A percentile compares a stretch with the other conserved stretches of the same genome.
Conservation (phyloP, 345 rosid genomes). For the Balakata baccata region DNA sequence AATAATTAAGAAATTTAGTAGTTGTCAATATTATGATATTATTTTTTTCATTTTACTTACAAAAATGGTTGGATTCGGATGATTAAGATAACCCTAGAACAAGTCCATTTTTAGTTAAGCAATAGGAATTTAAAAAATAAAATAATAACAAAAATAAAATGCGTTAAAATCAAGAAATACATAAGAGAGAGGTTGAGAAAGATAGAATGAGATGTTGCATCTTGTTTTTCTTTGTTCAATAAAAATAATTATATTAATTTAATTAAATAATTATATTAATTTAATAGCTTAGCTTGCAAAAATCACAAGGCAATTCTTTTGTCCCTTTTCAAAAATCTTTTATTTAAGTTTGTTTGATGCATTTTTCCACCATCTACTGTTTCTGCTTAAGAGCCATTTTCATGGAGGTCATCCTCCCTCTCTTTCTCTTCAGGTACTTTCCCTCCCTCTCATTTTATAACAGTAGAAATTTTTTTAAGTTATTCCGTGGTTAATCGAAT, state of each 20-base stretch:
- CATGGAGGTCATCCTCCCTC: constrained; percentile 17
- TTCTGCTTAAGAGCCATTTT: constrained; percentile 32
- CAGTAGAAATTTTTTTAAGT: too few species aligned
- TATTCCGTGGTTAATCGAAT: too few species aligned
- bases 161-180: constrained; percentile 45
- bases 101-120: neutral
- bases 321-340: neutral
- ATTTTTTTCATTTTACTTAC: too few species aligned
- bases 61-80: too few species aligned
- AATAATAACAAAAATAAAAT: constrained; percentile 5
- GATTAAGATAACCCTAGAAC: neutral
- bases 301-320: constrained; percentile 26
- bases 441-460: neutral
- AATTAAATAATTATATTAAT: constrained; percentile 18
- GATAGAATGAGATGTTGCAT: constrained; percentile 41
- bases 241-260: too few species aligned
- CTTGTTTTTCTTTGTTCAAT: constrained; percentile 16
- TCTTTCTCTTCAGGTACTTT: constrained; percentile 13
- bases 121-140: neutral
- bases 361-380: neutral
- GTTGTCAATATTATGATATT: too few species aligned
- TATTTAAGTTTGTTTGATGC: neutral
- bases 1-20: too few species aligned
- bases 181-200: constrained; percentile 16
- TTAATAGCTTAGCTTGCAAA: constrained; percentile 45